phyloP scores from a whole-genome alignment of 1,139 yeast genomes.

The Yamadazyma sp. region DNA sequence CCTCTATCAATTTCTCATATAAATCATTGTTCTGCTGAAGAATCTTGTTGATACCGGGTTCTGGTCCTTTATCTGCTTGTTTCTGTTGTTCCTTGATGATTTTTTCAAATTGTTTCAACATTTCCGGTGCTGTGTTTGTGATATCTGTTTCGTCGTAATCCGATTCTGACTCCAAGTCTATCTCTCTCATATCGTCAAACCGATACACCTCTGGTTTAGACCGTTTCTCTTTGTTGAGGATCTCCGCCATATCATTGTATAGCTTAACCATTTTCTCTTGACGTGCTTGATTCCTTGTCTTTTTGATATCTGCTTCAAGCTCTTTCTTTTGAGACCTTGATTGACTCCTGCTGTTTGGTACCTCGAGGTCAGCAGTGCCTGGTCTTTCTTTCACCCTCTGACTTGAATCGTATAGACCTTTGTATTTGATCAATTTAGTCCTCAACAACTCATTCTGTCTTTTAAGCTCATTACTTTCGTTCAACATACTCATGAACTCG shows the following conservation, averaged over 20 bases:
- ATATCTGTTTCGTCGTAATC: constrained; percentile 1
- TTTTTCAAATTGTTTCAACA: constrained; percentile 9
- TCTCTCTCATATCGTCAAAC: not conserved
- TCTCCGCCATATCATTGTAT: constrained; percentile 19
- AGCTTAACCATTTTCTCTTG: constrained; percentile 12
- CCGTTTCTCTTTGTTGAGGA: constrained; percentile 14
- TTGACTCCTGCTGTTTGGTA: not conserved
- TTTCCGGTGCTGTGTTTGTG: not conserved
- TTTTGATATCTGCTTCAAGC: not conserved
- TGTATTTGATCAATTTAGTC: constrained; percentile 35
- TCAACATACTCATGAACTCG: constrained; percentile 18
- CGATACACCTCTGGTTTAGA: not conserved
- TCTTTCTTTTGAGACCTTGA: constrained; percentile 1
- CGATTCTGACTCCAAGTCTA: not conserved
- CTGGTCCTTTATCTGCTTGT: not conserved
- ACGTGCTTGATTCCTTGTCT: not conserved
- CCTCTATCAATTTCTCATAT: constrained; percentile 14
- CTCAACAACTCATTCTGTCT: constrained; percentile 33
- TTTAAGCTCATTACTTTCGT: constrained; percentile 19
- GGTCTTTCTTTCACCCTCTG: constrained; percentile 2
- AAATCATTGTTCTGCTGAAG: constrained; percentile 15
- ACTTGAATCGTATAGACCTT: constrained; percentile 25
- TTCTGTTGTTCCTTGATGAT: constrained; percentile 4
- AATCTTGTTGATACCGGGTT: constrained; percentile 1
- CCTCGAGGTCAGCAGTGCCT: not conserved